Base-by-base conservation (phyloP, 345 rosid species). In the Carallia brachiata region DNA sequence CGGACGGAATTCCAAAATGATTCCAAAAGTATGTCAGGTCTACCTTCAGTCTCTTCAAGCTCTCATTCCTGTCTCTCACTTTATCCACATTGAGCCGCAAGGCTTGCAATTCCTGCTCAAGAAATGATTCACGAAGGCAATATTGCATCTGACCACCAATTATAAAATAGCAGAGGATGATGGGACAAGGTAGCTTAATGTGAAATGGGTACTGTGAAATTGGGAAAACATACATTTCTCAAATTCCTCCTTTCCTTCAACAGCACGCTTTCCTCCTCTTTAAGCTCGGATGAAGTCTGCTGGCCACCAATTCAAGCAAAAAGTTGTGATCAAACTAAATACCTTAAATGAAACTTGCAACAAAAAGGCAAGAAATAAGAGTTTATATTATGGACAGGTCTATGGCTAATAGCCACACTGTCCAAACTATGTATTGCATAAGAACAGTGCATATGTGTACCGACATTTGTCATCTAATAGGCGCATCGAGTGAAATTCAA, bases 211-310 rank as follows among this genome's bases (percentile, higher is more conserved):
- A 13, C 16, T 0, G 1, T 1, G 2, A 58, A 47, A 16, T 36
- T 4, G 62, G 70, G 39, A 36, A 17, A 66, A 66, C 79, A 39
- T 83, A 92, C 96, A 54, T 77, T 80, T 71, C 79, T 80, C 73
- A 91, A 78, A 70, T 52, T 34, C 62, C 58, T 80, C 50, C 84
- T 84, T 80, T 92, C 96, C 85, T 85, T 84, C 75, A 82, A 67
- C 65, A 84, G 85, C 62, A 77, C 65, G 65, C 77, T 69, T 73
- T 87, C 96, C 64, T 84, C 90, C 36, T 83, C 91, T 73, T 77
- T 90, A 32, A 90, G 94, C 81, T 90, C 96, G 28, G 83, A 81
- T 78, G 90, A 72, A 4, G 90, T 90, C 98, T 92, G 86, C 77
- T 12, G 4, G 37, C 63, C 78, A 77, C 1, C 60, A 81, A 18